Conservation (phyloP, 495 filamentous ascomycete genomes). For the Tuber indicum region DNA sequence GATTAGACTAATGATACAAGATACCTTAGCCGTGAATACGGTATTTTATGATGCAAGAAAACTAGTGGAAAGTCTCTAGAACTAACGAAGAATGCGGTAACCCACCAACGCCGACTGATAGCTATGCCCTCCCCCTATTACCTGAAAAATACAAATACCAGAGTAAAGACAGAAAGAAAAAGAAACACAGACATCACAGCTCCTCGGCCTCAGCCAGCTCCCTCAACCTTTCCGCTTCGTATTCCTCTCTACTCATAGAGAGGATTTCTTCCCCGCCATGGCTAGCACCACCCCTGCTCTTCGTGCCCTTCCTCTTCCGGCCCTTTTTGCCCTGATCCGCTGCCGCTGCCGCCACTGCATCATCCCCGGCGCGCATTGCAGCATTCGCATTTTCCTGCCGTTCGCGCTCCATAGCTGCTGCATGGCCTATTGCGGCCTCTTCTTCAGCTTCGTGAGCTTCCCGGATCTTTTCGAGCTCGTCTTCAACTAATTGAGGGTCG, state of each 20-base stretch:
- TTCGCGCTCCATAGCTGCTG: conserved; percentile 41
- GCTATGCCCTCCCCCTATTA: neutral
- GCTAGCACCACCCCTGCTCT: conserved; percentile 44
- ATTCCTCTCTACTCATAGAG: conserved; percentile 41
- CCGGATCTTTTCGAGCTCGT: conserved; percentile 60
- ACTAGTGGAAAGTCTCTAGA: neutral
- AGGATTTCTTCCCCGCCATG: conserved; percentile 44
- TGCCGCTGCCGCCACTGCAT: conserved; percentile 42
- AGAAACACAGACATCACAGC: neutral
- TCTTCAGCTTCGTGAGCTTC: conserved; percentile 59
- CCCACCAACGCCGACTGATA: neutral
- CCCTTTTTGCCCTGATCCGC: conserved; percentile 49
- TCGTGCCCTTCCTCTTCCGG: conserved; percentile 50
- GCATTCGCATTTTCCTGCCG: conserved; percentile 39
- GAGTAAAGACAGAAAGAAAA: neutral
- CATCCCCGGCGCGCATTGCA: conserved; percentile 31
- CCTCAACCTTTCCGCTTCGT: conserved; percentile 41
- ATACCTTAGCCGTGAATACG: neutral
- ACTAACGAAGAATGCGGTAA: neutral
- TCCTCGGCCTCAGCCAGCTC: conserved; percentile 30
- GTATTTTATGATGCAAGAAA: neutral
- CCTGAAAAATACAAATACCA: neutral
- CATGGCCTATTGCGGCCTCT: conserved; percentile 44
- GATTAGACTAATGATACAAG: neutral
- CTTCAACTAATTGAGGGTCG: conserved; percentile 56